Evolutionary conservation across 2,329 filamentous ascomycete genomes (phyloP).

Genomic region (Cladosporium colombiae): DNA sequence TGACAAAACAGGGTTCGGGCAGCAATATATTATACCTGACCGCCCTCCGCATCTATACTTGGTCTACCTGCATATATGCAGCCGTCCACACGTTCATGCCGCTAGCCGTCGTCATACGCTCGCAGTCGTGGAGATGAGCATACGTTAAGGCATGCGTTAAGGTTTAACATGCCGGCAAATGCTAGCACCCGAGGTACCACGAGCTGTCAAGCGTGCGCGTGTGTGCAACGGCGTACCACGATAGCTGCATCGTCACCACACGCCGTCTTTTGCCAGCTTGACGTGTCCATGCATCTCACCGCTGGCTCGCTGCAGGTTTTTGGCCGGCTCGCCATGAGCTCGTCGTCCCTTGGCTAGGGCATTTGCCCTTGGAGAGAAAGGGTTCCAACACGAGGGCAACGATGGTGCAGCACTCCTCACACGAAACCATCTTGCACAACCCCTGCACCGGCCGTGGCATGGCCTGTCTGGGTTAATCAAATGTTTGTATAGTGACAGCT

Average conservation of each 20-base stretch:
- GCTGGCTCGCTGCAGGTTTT: conserved; percentile 5
- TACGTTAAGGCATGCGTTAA: conserved; percentile 1
- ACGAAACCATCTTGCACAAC: neutral
- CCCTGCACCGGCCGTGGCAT: conserved; percentile 5
- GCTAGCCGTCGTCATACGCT: conserved; percentile 6
- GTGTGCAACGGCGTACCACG: neutral
- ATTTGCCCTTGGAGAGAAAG: neutral
- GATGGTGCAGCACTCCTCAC: conserved; percentile 10
- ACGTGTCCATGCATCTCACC: conserved; percentile 17
- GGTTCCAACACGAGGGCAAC: conserved; percentile 1
- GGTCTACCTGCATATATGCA: neutral
- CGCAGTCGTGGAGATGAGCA: neutral
- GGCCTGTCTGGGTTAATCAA: neutral
- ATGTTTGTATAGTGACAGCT: neutral
- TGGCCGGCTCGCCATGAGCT: neutral
- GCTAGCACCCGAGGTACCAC: neutral
- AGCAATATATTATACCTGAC: conserved; percentile 14
- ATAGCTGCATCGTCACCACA: neutral
- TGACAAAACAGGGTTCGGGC: conserved; percentile 3
- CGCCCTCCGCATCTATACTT: neutral
- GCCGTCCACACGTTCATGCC: conserved; percentile 7
- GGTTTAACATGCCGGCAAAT: conserved; percentile 5
- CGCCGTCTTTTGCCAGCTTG: neutral
- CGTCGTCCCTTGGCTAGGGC: neutral
- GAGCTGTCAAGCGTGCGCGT: conserved; percentile 8